Evolutionary conservation across 1,284 basidiomycete genomes (phyloP).

Genomic region (Boletellus deceptivus): DNA sequence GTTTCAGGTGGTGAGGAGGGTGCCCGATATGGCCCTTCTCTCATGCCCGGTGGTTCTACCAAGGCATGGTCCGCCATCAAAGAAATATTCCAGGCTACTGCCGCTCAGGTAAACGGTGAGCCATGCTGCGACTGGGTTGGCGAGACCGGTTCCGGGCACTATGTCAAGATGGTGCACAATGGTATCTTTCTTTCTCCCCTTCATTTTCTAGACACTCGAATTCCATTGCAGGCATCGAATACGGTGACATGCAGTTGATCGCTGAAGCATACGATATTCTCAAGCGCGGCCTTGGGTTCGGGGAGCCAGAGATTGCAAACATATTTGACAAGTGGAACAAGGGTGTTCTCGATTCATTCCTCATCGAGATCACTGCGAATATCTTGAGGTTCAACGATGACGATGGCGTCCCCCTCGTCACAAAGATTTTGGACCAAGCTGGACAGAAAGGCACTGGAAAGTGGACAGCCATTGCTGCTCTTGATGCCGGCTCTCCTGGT

Average conservation of each 20-base stretch:
- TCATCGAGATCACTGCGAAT: conserved; percentile 97
- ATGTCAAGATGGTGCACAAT: conserved; percentile 99
- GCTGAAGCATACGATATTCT: conserved; percentile 98
- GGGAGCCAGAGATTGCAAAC: conserved; percentile 84
- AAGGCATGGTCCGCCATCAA: conserved; percentile 97
- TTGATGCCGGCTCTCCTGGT: conserved; percentile 92
- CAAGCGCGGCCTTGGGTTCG: conserved; percentile 89
- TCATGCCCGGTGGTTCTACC: conserved; percentile 97
- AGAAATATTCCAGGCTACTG: conserved; percentile 97
- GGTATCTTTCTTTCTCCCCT: conserved; percentile 47
- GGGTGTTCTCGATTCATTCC: conserved; percentile 98
- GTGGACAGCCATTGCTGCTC: conserved; percentile 98
- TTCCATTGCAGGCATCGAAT: conserved; percentile 79
- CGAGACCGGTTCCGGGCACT: conserved; percentile 90
- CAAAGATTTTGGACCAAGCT: conserved; percentile 94
- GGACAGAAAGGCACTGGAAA: conserved; percentile 99
- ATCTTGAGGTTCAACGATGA: conserved; percentile 97
- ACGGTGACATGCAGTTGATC: conserved; percentile 99
- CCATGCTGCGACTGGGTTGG: conserved; percentile 99
- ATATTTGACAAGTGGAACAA: conserved; percentile 96
- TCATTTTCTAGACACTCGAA: conserved; percentile 12
- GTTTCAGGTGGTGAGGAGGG: conserved; percentile 99
- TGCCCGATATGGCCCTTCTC: conserved; percentile 94
- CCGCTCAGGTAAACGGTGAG: conserved; percentile 93
- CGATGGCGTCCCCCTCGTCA: conserved; percentile 87